These are phyloP conservation scores for Exophiala sp. DNA, from an alignment of 2,329 filamentous ascomycete genomes.

Conservation along the genomic window DNA sequence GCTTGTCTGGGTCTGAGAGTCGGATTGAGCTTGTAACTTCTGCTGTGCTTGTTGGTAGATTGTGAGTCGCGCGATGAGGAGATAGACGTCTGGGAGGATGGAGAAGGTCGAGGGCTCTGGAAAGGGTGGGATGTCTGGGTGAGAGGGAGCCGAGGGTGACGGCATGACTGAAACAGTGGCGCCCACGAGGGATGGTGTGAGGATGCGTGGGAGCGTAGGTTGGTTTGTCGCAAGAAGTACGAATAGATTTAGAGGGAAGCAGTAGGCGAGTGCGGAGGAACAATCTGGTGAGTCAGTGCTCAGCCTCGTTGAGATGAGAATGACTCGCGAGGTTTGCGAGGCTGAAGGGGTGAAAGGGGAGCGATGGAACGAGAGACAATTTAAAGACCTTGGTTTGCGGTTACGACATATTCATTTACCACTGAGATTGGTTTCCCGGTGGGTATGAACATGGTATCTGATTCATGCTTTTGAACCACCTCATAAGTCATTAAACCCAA, in stretches of 20 bases:
- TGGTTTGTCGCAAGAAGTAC: too few species aligned
- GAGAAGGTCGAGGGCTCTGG: conserved; percentile 82
- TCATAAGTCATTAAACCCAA: conserved; percentile 29
- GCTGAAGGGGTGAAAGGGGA: neutral
- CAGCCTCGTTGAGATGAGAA: neutral
- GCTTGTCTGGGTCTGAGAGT: conserved; percentile 9
- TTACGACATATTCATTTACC: too few species aligned
- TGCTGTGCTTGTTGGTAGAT: conserved; percentile 45
- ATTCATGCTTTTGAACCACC: neutral
- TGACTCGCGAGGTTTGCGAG: neutral
- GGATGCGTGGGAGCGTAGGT: too few species aligned
- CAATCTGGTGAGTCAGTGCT: neutral
- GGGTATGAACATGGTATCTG: neutral
- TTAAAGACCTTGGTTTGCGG: too few species aligned
- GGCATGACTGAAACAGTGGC: conserved; percentile 5
- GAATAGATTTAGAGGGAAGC: neutral
- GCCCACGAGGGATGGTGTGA: too few species aligned
- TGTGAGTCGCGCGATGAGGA: conserved; percentile 68
- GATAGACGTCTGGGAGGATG: conserved; percentile 75
- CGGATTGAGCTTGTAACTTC: conserved; percentile 36
- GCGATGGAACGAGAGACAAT: neutral
- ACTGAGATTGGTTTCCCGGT: too few species aligned
- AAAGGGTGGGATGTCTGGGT: conserved; percentile 42
- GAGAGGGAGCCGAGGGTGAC: conserved; percentile 7
- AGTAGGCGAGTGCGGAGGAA: neutral